These are phyloP conservation scores for Ceratonia siliqua DNA, from an alignment of 306 rosid species.

Conservation along the genomic window DNA sequence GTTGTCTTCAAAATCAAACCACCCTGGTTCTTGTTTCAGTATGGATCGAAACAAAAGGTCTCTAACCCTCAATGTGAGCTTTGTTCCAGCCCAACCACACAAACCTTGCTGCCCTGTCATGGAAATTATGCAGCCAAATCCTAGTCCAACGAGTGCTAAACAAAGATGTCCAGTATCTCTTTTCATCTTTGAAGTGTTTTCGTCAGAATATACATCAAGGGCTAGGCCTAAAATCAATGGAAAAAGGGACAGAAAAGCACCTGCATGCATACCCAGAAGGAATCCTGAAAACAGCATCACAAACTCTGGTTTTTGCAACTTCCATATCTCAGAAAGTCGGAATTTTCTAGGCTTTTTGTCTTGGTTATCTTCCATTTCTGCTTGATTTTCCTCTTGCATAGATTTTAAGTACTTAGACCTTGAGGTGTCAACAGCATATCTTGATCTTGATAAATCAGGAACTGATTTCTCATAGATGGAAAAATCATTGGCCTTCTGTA, in stretches of 20 bases:
- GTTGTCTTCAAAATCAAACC: constrained; percentile 89
- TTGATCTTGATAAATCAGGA: constrained; percentile 54
- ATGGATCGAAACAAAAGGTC: constrained; percentile 71
- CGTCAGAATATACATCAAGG: constrained; percentile 57
- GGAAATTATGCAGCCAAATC: constrained; percentile 69
- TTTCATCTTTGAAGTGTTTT: constrained; percentile 44
- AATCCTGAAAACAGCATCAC: constrained; percentile 59
- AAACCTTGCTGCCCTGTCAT: constrained; percentile 96
- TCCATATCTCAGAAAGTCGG: constrained; percentile 65
- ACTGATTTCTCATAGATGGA: constrained; percentile 41
- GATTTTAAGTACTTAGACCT: constrained; percentile 30
- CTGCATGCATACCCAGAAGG: constrained; percentile 70
- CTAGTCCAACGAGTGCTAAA: constrained; percentile 71
- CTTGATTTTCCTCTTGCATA: constrained; percentile 33
- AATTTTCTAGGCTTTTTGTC: constrained; percentile 40
- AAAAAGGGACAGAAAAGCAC: constrained; percentile 75
- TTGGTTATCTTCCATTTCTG: constrained; percentile 42
- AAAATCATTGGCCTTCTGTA: constrained; percentile 31
- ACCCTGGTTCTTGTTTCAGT: constrained; percentile 88
- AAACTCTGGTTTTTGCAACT: constrained; percentile 69
- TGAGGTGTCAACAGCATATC: background rate
- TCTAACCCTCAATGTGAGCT: constrained; percentile 81
- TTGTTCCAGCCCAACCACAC: constrained; percentile 94
- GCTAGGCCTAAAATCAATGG: constrained; percentile 70
- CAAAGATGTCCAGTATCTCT: constrained; percentile 57